Evolutionary conservation across 2,329 filamentous ascomycete species (phyloP), one percentile per base, ranked within the genome.

Genomic region (Fusarium mexicanum): DNA sequence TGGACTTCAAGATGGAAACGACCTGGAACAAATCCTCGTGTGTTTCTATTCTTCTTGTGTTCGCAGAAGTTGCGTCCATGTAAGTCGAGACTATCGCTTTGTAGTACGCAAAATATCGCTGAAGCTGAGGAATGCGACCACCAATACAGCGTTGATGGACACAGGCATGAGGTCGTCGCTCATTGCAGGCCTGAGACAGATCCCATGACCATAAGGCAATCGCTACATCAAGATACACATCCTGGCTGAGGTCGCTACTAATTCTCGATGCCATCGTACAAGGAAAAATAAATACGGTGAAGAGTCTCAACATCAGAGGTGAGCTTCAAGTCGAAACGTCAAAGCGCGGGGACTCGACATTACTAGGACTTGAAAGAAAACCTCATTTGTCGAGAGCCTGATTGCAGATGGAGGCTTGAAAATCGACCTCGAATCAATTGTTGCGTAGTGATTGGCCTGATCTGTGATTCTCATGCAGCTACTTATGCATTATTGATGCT

Each of bases 281-380:
- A 2, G 9, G 4, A 8, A 1, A 8, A 16, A 8, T 22, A 4
- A 7, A 10, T 14, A 13, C 12, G 6, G 1, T n/a, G 9, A 16
- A 10, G 22, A n/a, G 40, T n/a, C 9, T 43, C 6, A 16, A n/a
- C 6, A n/a, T 16, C 8, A 6, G 40, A 16, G 9, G 6, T 43
- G 22, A 8, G 3, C 6, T 43, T 16, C 16, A 3, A 20, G 20
- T 14, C 20, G 9, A 3, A 17, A 8, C 2, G 8, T 17, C 13
- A 17, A 18, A 16, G 13, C 7, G 14, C 7, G 4, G 11, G 17
- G 20, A 11, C 26, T 33, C 22, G 14, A 33, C 2, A 20, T 57
- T 20, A 24, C 7, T 8, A 3, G 6, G 3, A 14, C 5, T 41
- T 9, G 2, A 4, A 22, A 37, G 35, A 40, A n/a, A n/a, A 38